phyloP scores from a whole-genome alignment of 2,329 filamentous ascomycete genomes.

The Aspergillus niger region DNA sequence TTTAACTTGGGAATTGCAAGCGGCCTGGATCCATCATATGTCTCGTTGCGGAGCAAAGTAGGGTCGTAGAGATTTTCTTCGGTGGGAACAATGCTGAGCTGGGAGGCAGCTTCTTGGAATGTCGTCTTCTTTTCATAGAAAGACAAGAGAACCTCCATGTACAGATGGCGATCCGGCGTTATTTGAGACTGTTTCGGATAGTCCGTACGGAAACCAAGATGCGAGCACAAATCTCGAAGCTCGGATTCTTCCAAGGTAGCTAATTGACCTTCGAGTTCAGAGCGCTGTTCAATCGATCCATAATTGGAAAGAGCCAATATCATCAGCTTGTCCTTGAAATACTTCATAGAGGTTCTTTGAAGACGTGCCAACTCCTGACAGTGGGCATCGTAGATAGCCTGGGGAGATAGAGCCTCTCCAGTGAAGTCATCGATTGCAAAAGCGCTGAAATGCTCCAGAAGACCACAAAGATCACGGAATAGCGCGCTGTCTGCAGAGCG shows the following conservation, averaged over 20 bases:
- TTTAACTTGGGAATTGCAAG: slow-evolving; percentile 93
- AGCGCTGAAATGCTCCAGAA: slow-evolving; percentile 83
- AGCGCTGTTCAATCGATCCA: slow-evolving; percentile 76
- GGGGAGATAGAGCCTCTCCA: slow-evolving; percentile 70
- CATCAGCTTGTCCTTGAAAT: slow-evolving; percentile 88
- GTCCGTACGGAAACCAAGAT: slow-evolving; percentile 76
- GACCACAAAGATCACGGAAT: slow-evolving; percentile 74
- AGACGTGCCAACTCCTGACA: slow-evolving; percentile 75
- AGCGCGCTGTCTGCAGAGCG: slow-evolving; percentile 73
- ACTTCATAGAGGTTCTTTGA: slow-evolving; percentile 74
- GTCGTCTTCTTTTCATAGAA: slow-evolving; percentile 75
- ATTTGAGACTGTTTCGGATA: slow-evolving; percentile 75
- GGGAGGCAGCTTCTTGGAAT: slow-evolving; percentile 76
- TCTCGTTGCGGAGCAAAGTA: slow-evolving; percentile 76
- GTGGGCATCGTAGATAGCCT: slow-evolving; percentile 77
- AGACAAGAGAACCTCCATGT: slow-evolving; percentile 69
- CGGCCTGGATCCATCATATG: slow-evolving; percentile 82
- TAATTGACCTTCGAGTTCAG: slow-evolving; percentile 76
- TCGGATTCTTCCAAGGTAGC: slow-evolving; percentile 73
- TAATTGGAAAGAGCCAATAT: slow-evolving; percentile 92
- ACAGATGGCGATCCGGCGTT: slow-evolving; percentile 56
- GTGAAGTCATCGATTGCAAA: slow-evolving; percentile 93
- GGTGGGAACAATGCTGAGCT: slow-evolving; percentile 78
- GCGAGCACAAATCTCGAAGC: slow-evolving; percentile 65
- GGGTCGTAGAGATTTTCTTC: slow-evolving; percentile 78